Base-by-base conservation (phyloP, 306 rosid species). In the Quercus gilva region DNA sequence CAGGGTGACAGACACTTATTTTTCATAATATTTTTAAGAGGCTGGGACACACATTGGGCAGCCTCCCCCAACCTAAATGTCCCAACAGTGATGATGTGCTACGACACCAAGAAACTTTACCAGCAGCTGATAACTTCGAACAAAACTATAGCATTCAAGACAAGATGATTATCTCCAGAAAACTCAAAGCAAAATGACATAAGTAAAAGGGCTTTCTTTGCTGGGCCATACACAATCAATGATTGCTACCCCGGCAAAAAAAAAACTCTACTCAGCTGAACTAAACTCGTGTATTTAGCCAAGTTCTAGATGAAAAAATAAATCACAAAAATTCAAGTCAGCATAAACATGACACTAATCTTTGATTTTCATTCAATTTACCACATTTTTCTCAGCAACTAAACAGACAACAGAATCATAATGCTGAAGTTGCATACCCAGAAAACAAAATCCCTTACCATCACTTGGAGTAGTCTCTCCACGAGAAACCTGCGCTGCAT, bases 391-490 rank as follows among this genome's bases (percentile, higher is more conserved):
- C 77, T 57, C 74, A 61, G 69, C 79, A 82, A 78, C 73, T 65
- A 86, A 80, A 43, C 23, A 23, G 45, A 12, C 73, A 82, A 25
- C 74, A 74, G 79, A 79, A 81, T 68, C 25, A 53, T 49, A 74
- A 79, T 71, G 78, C 79, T 37, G 41, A 58, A 80, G 18, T 41
- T 41, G 45, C 45, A 53, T 55, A 76, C 9, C 31, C 41, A 18
- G 28, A 14, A 79, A 65, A 41, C 56, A 76, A 55, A 85, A 56
- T 12, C 29, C 68, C 81, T 79, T 87, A 92, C 98, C 92, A 76
- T 94, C 98, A 68, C 31, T 14, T 2, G 91, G 85, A 89, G 90
- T 88, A 71, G 98, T 94, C 73, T 76, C 88, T 57, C 91, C 97
- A 81, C 61, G 80, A 26, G 89, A 86, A 84, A 92, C 78, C 72